These are phyloP conservation scores for Acidiella bohemica DNA, from an alignment of 495 filamentous ascomycete species.

Conservation along the genomic window DNA sequence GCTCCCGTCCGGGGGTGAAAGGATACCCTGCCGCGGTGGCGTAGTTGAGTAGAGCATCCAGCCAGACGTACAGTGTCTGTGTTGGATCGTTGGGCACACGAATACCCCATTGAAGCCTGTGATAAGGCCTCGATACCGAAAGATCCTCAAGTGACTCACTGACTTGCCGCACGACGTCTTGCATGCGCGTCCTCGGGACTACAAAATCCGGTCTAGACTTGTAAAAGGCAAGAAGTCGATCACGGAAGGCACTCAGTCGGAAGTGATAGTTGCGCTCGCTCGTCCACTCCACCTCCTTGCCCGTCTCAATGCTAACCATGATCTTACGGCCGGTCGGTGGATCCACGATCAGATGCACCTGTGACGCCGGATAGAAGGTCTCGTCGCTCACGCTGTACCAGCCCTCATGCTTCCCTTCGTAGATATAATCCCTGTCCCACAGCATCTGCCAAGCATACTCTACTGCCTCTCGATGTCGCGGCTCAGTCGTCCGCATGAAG, in stretches of 20 bases:
- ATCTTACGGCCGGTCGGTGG: slow-evolving; percentile 67
- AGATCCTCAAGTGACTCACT: slow-evolving; percentile 64
- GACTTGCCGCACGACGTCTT: slow-evolving; percentile 54
- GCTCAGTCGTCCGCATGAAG: slow-evolving; percentile 85
- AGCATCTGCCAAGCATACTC: slow-evolving; percentile 83
- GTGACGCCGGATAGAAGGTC: slow-evolving; percentile 74
- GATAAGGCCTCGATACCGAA: slow-evolving; percentile 70
- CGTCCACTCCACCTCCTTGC: slow-evolving; percentile 85
- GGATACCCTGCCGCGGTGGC: slow-evolving; percentile 79
- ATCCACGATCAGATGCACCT: slow-evolving; percentile 60
- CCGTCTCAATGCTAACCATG: slow-evolving; percentile 76
- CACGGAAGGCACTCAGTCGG: slow-evolving; percentile 65
- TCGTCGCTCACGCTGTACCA: slow-evolving; percentile 98
- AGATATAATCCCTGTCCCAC: slow-evolving; percentile 63
- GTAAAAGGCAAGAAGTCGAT: slow-evolving; percentile 67
- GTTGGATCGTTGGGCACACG: slow-evolving; percentile 67
- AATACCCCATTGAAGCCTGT: slow-evolving; percentile 79
- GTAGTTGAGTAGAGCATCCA: slow-evolving; percentile 92
- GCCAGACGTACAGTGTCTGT: slow-evolving; percentile 96
- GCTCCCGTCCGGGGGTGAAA: slow-evolving; percentile 49
- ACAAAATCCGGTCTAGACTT: slow-evolving; percentile 56
- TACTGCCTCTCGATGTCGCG: slow-evolving; percentile 69
- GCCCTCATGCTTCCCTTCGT: slow-evolving; percentile 72
- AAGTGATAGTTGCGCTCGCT: slow-evolving; percentile 95
- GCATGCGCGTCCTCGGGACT: slow-evolving; percentile 50